Evolutionary conservation across 345 rosid genomes (phyloP).

Genomic region (Leavenworthia alabamica): DNA sequence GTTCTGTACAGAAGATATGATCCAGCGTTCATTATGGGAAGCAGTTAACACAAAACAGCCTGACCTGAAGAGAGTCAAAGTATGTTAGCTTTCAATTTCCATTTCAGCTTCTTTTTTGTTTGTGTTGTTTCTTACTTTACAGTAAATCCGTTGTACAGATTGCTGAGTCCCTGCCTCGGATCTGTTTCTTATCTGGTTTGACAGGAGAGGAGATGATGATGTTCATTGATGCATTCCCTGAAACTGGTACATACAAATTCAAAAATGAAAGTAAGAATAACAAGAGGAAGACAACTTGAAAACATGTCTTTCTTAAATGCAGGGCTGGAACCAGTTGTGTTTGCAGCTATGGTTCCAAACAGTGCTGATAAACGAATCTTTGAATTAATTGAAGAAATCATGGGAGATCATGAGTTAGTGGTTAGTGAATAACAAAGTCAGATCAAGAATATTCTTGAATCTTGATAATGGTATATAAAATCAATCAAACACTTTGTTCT

Average conservation of each 20-base stretch:
- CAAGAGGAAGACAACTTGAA: not conserved
- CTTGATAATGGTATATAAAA: not conserved
- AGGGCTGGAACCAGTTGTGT: conserved; percentile 68
- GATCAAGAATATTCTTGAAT: conserved; percentile 2
- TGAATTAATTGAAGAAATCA: conserved; percentile 70
- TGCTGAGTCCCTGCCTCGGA: conserved; percentile 59
- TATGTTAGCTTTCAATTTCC: conserved; percentile 12
- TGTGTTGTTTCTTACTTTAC: conserved; percentile 16
- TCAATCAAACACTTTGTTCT: conserved; percentile 15
- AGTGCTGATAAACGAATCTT: conserved; percentile 62
- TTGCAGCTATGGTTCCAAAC: conserved; percentile 86
- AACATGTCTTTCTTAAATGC: conserved; percentile 12
- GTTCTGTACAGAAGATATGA: conserved; percentile 70
- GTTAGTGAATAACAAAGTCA: conserved; percentile 35
- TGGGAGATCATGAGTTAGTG: conserved; percentile 90
- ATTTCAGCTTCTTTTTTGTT: not conserved
- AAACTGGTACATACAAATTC: conserved; percentile 42
- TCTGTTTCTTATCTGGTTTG: conserved; percentile 82
- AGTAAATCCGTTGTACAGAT: conserved; percentile 30
- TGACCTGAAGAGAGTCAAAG: conserved; percentile 53
- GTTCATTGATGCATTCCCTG: conserved; percentile 85
- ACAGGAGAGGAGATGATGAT: conserved; percentile 93
- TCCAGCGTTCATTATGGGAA: conserved; percentile 61
- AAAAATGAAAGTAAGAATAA: not conserved
- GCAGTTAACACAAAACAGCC: conserved; percentile 69